Base-by-base conservation (phyloP, 2,329 filamentous ascomycete genomes). In the Paraphaeosphaeria minitans region DNA sequence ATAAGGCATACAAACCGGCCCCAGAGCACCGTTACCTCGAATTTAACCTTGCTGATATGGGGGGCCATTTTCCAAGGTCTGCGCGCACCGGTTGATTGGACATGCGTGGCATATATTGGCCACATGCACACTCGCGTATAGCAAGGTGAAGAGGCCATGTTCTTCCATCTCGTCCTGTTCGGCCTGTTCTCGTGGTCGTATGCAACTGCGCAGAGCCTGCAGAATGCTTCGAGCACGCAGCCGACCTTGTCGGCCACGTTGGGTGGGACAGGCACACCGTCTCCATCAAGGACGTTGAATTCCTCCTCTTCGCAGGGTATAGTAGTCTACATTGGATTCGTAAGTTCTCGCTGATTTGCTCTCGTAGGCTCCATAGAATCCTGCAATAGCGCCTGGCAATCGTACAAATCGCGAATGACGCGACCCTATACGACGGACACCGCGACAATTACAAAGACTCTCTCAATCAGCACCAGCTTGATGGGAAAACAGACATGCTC, bases 91-190 rank as follows among this genome's bases (percentile, higher is more conserved):
- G 21, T 21, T 51, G 21, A 19, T 27, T n/a, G 8, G 37, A 14
- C 37, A 46, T 27, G 43, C 33, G 24, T 42, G 14, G 16, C 4
- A 43, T 42, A 53, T 42, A 53, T 1, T 31, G 35, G 4, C 24
- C n/a, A 22, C 50, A 16, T 53, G 50, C 50, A 22, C 50, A 21
- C 31, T 14, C 31, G 14, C 19, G 37, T 43, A 5, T 3, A 37
- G 6, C 19, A 42, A 37, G 37, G 50, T 53, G 50, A 53, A 42
- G 50, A 42, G n/a, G 37, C 5, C 41, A 53, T 53, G 50, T 43
- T 53, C 24, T 31, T 42, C 29, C 49, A 41, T 52, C 37, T 53
- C 50, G 37, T 22, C 37, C 16, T 42, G 13, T 22, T 53, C 9
- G 50, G 50, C 24, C 24, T 53, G 37, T 22, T 41, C 22, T 9